A percentile compares a stretch with the other conserved stretches of the same genome.
phyloP scores from a whole-genome alignment of 148 eudicot species.

The Rhododendron ovatum region DNA sequence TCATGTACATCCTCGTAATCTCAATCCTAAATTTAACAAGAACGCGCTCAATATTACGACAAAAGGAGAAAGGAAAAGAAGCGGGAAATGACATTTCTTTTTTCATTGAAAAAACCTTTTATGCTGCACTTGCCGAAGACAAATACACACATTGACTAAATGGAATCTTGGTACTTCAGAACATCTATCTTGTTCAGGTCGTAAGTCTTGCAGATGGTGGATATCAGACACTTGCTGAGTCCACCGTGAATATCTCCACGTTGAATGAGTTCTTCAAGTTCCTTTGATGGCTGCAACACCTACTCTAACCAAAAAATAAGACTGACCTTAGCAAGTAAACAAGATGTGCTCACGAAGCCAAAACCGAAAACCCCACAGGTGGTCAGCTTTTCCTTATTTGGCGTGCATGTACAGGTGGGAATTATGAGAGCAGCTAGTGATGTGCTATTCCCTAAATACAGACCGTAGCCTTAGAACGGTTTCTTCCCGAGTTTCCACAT shows the following conservation, averaged over 20 bases:
- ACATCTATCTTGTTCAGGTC: conserved; percentile 62
- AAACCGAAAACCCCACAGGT: background rate
- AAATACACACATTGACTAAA: conserved; percentile 11
- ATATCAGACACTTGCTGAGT: conserved; percentile 41
- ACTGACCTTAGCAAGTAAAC: background rate
- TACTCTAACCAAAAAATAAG: conserved; percentile 10
- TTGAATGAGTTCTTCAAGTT: conserved; percentile 54
- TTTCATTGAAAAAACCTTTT: background rate
- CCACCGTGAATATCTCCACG: conserved; percentile 38
- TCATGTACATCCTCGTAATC: background rate
- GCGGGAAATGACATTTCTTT: background rate
- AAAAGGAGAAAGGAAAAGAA: background rate
- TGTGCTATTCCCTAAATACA: background rate
- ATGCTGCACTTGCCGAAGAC: background rate
- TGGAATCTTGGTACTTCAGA: conserved; percentile 47
- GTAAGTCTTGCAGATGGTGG: conserved; percentile 61
- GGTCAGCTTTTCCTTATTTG: background rate
- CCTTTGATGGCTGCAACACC: conserved; percentile 73
- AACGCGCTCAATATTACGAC: background rate
- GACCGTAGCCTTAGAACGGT: background rate
- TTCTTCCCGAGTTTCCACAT: background rate
- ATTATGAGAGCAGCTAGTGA: background rate
- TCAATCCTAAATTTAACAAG: conserved; percentile 1
- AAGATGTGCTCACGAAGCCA: background rate
- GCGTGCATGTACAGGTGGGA: background rate